Conservation (phyloP, 345 rosid species). For the Moringa oleifera region DNA sequence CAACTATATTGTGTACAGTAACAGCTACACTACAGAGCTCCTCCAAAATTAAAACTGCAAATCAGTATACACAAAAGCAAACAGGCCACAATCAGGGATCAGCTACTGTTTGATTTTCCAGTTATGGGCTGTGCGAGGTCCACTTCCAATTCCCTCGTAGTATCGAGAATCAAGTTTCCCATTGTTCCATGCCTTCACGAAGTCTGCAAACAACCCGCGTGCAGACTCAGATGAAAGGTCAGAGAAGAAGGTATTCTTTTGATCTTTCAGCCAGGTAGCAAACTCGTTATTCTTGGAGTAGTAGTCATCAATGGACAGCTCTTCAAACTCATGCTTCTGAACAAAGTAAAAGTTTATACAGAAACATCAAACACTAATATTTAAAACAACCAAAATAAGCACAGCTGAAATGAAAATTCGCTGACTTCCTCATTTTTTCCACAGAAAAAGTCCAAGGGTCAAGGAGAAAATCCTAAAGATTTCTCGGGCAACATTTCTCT, state of each 20-base stretch:
- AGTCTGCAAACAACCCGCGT: slow-evolving; percentile 48
- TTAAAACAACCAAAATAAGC: too few species aligned
- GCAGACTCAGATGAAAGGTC: slow-evolving; percentile 84
- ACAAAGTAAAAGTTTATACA: slow-evolving; percentile 8
- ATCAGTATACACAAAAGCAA: slow-evolving; percentile 3
- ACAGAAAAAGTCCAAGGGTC: too few species aligned
- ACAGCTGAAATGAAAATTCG: too few species aligned
- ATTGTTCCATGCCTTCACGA: slow-evolving; percentile 72
- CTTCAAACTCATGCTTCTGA: slow-evolving; percentile 55
- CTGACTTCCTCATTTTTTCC: too few species aligned
- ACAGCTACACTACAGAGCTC: too few species aligned
- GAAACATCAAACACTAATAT: too few species aligned
- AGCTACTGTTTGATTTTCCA: slow-evolving; percentile 59
- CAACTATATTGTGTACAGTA: too few species aligned
- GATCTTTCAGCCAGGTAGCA: slow-evolving; percentile 85
- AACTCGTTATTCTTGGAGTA: slow-evolving; percentile 86
- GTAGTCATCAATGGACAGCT: slow-evolving; percentile 78
- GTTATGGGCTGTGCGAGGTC: slow-evolving; percentile 72
- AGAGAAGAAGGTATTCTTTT: slow-evolving; percentile 66
- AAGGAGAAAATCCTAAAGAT: too few species aligned
- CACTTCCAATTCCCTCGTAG: slow-evolving; percentile 74
- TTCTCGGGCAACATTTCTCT: too few species aligned
- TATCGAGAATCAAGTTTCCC: slow-evolving; percentile 66
- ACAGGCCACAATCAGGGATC: neutral
- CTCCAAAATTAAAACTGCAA: too few species aligned